Conservation (phyloP, 2,329 filamentous ascomycete genomes). For the Drechslera avenae region DNA sequence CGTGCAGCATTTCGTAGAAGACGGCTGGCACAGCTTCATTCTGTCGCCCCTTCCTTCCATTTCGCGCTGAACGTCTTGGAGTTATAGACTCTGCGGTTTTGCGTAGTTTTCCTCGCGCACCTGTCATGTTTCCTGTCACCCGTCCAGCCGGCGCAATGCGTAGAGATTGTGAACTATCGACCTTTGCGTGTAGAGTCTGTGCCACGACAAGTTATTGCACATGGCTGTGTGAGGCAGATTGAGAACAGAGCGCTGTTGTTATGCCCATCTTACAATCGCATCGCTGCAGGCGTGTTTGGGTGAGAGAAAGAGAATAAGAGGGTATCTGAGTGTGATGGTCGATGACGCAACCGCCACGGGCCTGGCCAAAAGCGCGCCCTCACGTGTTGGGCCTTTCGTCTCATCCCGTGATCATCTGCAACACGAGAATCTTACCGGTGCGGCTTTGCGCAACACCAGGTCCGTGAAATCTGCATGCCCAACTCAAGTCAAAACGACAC, state of each 20-base stretch:
- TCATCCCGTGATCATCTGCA: background rate
- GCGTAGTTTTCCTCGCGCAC: conserved; percentile 29
- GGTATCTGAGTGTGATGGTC: conserved; percentile 8
- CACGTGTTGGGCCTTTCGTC: conserved; percentile 12
- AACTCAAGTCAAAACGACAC: too few species aligned
- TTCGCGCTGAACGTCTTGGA: conserved; percentile 34
- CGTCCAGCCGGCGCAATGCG: conserved; percentile 2
- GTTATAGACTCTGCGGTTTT: conserved; percentile 23
- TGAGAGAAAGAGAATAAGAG: background rate
- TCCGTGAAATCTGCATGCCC: too few species aligned
- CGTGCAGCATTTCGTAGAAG: conserved; percentile 54
- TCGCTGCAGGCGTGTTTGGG: background rate
- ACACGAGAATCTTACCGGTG: background rate
- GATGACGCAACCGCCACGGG: conserved; percentile 14
- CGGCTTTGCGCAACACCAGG: background rate
- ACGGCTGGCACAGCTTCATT: conserved; percentile 48
- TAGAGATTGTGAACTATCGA: background rate
- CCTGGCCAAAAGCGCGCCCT: conserved; percentile 10
- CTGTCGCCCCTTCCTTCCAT: conserved; percentile 23
- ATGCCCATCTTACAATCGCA: background rate
- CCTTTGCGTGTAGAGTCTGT: background rate
- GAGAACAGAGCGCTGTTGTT: too few species aligned
- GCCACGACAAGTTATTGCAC: background rate
- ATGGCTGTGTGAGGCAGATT: background rate
- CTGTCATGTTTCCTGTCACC: conserved; percentile 30